Conservation (phyloP, 2,329 filamentous ascomycete genomes). For the Lecanicillium sp. region DNA sequence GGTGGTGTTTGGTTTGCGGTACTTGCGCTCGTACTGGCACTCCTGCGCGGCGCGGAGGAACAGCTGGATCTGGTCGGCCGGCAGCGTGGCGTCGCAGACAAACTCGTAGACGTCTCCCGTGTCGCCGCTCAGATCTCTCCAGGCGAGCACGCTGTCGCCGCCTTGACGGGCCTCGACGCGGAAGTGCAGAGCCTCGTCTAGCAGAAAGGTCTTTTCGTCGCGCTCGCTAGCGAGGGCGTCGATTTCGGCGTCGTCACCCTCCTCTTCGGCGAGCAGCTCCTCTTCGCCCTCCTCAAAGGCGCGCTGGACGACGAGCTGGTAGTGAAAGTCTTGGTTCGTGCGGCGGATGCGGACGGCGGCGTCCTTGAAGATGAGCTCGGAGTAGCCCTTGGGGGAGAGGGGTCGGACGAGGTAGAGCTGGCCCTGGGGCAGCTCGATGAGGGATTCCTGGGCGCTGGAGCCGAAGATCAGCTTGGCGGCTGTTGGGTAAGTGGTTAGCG, state of each 20-base stretch:
- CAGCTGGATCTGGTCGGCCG: conserved; percentile 63
- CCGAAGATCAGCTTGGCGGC: conserved; percentile 94
- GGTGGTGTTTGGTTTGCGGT: conserved; percentile 69
- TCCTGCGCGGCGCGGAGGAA: conserved; percentile 81
- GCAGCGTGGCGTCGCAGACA: conserved; percentile 74
- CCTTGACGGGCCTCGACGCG: conserved; percentile 74
- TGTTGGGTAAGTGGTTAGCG: conserved; percentile 30
- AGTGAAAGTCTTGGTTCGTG: conserved; percentile 92
- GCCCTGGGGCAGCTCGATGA: conserved; percentile 91
- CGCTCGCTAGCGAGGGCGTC: conserved; percentile 73
- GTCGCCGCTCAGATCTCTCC: conserved; percentile 92
- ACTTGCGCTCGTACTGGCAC: conserved; percentile 98
- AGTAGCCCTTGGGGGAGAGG: conserved; percentile 92
- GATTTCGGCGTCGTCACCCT: conserved; percentile 71
- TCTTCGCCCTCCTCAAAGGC: conserved; percentile 98
- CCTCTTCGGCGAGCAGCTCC: conserved; percentile 82
- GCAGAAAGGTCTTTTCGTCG: conserved; percentile 94
- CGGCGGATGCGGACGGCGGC: conserved; percentile 84
- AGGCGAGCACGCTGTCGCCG: conserved; percentile 82
- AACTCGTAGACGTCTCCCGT: conserved; percentile 96
- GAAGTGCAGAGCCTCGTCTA: conserved; percentile 89
- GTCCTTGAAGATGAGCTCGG: conserved; percentile 98
- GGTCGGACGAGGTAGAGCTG: conserved; percentile 96
- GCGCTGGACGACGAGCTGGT: conserved; percentile 92
- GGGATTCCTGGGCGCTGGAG: conserved; percentile 75